A percentile compares a stretch with the other conserved stretches of the same genome.
These are phyloP conservation scores for Peterozyma toletana DNA, from an alignment of 805 yeast species.

Conservation along the genomic window DNA sequence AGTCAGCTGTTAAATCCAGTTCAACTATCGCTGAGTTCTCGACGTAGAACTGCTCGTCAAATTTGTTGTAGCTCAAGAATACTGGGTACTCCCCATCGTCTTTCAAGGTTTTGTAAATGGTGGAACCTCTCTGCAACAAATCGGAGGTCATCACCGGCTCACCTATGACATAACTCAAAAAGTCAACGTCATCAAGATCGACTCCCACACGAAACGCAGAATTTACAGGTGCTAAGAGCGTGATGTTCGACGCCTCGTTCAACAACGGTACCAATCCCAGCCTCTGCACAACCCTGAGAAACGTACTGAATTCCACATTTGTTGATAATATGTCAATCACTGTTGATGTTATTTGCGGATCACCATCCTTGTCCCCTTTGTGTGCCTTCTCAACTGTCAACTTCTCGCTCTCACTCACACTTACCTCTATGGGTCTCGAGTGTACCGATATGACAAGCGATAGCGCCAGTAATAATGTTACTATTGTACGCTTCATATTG, in stretches of 20 bases:
- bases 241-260: conserved; percentile 53
- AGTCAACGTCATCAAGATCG: conserved; percentile 1
- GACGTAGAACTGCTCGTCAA: conserved; percentile 24
- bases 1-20: conserved; percentile 48
- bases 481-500: too few relatives aligned
- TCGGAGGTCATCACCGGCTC: conserved; percentile 20
- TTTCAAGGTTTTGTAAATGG: conserved; percentile 17
- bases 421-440: too few relatives aligned
- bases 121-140: conserved; percentile 16
- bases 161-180: conserved; percentile 23
- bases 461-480: too few relatives aligned
- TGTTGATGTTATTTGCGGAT: conserved; percentile 25
- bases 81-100: conserved; percentile 22
- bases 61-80: conserved; percentile 18
- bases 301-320: conserved; percentile 59
- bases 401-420: too few relatives aligned
- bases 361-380: conserved; percentile 10
- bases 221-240: conserved; percentile 77
- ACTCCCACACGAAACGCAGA: conserved; percentile 45
- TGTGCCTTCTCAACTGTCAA: too few relatives aligned
- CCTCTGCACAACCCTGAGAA: conserved; percentile 53
- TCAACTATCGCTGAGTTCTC: conserved; percentile 46
- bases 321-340: conserved; percentile 66
- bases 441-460: too few relatives aligned
- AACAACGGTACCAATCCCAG: conserved; percentile 55